Evolutionary conservation across 1,284 basidiomycete genomes (phyloP), one percentile per base, ranked within the genome.

Genomic region (Ceratobasidium theobromae): DNA sequence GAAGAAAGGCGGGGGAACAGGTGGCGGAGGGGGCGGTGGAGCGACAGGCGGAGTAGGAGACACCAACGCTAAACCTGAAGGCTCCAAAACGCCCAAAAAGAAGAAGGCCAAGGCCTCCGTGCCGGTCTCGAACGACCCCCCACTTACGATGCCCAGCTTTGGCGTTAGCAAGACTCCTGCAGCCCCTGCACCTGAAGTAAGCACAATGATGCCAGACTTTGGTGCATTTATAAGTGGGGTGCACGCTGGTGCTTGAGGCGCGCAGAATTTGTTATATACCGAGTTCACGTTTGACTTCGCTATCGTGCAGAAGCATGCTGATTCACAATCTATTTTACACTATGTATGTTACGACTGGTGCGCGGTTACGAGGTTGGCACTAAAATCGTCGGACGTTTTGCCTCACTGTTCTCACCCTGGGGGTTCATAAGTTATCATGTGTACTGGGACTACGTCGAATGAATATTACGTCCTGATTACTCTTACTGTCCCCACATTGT

Each of bases 1-100:
- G 74, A 80, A 80, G 75, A 78, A 77, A 60, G 53, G 70, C 28
- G 55, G 55, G 4, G 55, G 55, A 32, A 43, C 38, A 2, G 54
- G 54, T 16, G 54, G 54, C 4, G 35, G 21, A 3, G 41, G 41
- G 12, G 55, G 27, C 3, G 55, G 27, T 21, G 40, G 14, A 21
- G 40, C 38, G 3, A 40, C 23, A 18, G 68, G 43, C 16, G 40
- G 35, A 41, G 9, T 23, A 30, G 52, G 18, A n/a, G 38, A 8
- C 18, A 18, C 27, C 33, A 67, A 65, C n/a, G n/a, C n/a, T n/a
- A n/a, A n/a, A n/a, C n/a, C 18, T 41, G 18, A 75, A 75, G 69
- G 79, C 78, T 14, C 57, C 64, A 58, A 58, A 33, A 27, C 40
- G 4, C 38, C 35, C 12, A 66, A 66, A 33, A 66, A 66, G 73